Conservation (phyloP, 805 yeast species). For the Metschnikowia hibisci region DNA sequence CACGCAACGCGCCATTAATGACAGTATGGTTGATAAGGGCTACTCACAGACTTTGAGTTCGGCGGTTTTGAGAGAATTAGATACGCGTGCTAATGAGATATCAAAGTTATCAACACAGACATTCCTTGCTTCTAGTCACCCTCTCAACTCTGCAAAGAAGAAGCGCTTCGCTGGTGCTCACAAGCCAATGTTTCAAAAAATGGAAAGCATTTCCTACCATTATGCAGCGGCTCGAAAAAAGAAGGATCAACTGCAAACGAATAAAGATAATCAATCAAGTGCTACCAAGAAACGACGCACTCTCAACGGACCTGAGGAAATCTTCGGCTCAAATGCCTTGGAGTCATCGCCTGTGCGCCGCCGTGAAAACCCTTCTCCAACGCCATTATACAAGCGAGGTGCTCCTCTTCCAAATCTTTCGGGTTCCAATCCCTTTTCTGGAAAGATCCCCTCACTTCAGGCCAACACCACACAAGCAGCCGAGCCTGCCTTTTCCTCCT, state of each 20-base stretch:
- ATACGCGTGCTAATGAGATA: constrained; percentile 18
- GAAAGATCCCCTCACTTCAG: constrained; percentile 4
- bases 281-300: constrained; percentile 37
- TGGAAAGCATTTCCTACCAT: constrained; percentile 49
- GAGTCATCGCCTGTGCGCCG: constrained; percentile 15
- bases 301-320: constrained; percentile 40
- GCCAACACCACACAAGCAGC: constrained; percentile 1
- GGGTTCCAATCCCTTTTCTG: constrained; percentile 7
- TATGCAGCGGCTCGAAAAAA: constrained; percentile 44
- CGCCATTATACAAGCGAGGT: not conserved
- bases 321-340: constrained; percentile 15
- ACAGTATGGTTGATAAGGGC: constrained; percentile 17
- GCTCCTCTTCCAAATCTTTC: constrained; percentile 3
- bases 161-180: constrained; percentile 34
- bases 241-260: constrained; percentile 30
- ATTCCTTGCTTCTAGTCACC: not conserved
- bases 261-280: constrained; percentile 10
- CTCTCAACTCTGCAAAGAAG: constrained; percentile 7
- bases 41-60: constrained; percentile 19
- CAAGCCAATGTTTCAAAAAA: constrained; percentile 30
- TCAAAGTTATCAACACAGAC: constrained; percentile 13
- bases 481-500: not conserved
- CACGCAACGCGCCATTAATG: constrained; percentile 9
- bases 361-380: constrained; percentile 5
- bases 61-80: constrained; percentile 17